Evolutionary conservation across 192 early-diverging fungal genomes (phyloP).

Genomic region (Backusella tuberculispora): DNA sequence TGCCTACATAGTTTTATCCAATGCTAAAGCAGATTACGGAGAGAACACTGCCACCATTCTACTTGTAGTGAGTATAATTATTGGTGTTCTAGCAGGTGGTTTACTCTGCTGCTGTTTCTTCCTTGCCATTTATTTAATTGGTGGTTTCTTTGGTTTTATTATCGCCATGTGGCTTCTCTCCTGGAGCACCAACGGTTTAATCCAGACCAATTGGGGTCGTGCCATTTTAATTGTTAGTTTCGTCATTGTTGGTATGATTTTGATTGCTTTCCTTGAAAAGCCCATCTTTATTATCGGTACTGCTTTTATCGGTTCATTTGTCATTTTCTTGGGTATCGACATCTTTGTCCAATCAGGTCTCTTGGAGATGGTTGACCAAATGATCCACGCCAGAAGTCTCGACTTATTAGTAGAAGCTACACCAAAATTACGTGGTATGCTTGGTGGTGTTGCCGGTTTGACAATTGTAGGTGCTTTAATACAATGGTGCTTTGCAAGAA

Average conservation of each 20-base stretch:
- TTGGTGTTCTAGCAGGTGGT: constrained; percentile 68
- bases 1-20: constrained; percentile 53
- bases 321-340: constrained; percentile 79
- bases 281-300: constrained; percentile 73
- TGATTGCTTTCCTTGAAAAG: constrained; percentile 67
- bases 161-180: constrained; percentile 74
- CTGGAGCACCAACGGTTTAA: constrained; percentile 62
- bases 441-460: constrained; percentile 67
- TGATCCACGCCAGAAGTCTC: constrained; percentile 52
- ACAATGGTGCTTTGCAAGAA: constrained; percentile 63
- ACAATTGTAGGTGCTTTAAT: constrained; percentile 67
- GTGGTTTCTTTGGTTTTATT: constrained; percentile 78
- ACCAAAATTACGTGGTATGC: constrained; percentile 67
- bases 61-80: constrained; percentile 60
- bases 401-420: constrained; percentile 33
- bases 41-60: constrained; percentile 48
- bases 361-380: constrained; percentile 54
- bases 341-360: constrained; percentile 79
- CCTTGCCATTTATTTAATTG: constrained; percentile 74
- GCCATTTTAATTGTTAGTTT: constrained; percentile 73
- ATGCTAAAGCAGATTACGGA: constrained; percentile 47
- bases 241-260: constrained; percentile 60
- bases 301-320: constrained; percentile 77
- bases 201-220: constrained; percentile 63
- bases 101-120: constrained; percentile 69